These are phyloP conservation scores for Ceratobasidium sp. DNA, from an alignment of 1,284 basidiomycete genomes.

Conservation along the genomic window DNA sequence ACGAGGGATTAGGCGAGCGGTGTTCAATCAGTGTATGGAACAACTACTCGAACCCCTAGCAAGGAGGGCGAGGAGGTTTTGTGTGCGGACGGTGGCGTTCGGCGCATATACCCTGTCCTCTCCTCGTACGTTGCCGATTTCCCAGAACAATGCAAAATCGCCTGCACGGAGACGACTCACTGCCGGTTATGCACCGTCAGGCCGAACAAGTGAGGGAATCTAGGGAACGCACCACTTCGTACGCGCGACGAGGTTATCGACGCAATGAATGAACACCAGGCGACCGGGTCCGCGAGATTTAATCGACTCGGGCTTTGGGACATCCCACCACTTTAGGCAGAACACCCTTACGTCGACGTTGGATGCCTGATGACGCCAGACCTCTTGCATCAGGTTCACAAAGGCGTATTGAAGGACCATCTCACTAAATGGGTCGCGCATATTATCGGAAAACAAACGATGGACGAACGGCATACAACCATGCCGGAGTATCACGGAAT, in stretches of 20 bases:
- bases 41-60: constrained; percentile 35
- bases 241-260: not conserved
- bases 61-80: constrained; percentile 33
- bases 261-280: not conserved
- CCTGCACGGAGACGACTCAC: constrained; percentile 7
- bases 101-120: constrained; percentile 31
- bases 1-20: not conserved
- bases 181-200: constrained; percentile 20
- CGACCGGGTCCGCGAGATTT: not conserved
- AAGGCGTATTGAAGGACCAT: constrained; percentile 49
- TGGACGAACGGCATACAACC: constrained; percentile 36
- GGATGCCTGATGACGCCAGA: constrained; percentile 65
- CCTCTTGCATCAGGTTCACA: constrained; percentile 54
- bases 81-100: constrained; percentile 43
- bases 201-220: not conserved
- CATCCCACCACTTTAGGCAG: constrained; percentile 54
- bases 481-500: constrained; percentile 18
- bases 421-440: constrained; percentile 47
- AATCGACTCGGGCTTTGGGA: no score
- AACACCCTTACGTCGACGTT: constrained; percentile 84
- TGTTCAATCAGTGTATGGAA: constrained; percentile 45
- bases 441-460: constrained; percentile 9
- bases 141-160: constrained; percentile 18
- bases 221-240: not conserved
- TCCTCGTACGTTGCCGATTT: constrained; percentile 4